Base-by-base conservation (phyloP, 2,329 filamentous ascomycete species). In the Nemania diffusa region DNA sequence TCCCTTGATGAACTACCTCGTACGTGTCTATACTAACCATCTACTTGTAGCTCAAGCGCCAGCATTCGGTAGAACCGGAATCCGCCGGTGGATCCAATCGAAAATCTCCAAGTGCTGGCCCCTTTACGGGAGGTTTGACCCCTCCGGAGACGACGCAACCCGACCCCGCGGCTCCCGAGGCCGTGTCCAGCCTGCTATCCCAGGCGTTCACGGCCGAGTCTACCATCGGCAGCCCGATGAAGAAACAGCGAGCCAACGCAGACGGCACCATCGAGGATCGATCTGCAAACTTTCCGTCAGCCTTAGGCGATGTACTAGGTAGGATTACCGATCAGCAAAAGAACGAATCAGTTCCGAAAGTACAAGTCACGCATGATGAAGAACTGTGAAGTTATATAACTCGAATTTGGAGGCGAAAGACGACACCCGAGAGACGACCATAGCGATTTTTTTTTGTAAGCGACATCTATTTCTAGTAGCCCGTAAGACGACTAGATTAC, bases 31-130 rank as follows among this genome's bases (percentile, higher is more conserved):
- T 59, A 42, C 65, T 81, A 68, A 81, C 68, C 5, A 5, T n/a
- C 13, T 22, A 50, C 48, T 27, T 42, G 74, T 74, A 94, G 92
- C 88, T 95, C 69, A 95, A 95, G 84, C 87, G 92, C 71, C 90
- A 92, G 71, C 92, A 93, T 77, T 94, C 92, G 9, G 87, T 86
- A 44, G 92, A 94, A 57, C 90, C 89, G 11, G 83, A 91, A 22
- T 84, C 83, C 74, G 76, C 78, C 71, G 69, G 76, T 69, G 75
- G 80, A 46, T 76, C 81, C 65, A 82, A 81, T 59, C 80, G 82
- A 55, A 83, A 86, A 64, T 82, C 85, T 63, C 79, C 83, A 37
- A 80, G 79, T 64, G 77, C 80, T 42, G 83, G 80, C 9, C 81
- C 82, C 68, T 75, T 78, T 32, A 73, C 76, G 17, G 79, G 78